phyloP scores from a whole-genome alignment of 2,329 filamentous ascomycete genomes.

The Diaporthe longicolla region DNA sequence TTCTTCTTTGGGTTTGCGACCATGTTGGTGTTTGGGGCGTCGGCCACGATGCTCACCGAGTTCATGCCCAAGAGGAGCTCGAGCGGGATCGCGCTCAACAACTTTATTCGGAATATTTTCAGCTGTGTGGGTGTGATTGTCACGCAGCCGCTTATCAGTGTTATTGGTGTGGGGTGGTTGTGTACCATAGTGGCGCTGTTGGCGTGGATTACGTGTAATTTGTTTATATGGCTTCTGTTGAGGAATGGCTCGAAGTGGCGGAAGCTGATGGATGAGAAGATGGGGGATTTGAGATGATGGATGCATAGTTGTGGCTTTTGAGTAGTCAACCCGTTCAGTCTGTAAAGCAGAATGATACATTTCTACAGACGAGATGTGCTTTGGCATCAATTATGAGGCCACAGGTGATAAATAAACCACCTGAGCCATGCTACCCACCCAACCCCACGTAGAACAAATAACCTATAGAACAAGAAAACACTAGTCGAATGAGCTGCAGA shows the following conservation, averaged over 20 bases:
- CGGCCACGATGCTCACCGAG: constrained; percentile 88
- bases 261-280: constrained; percentile 69
- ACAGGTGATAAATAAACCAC: too few relatives aligned
- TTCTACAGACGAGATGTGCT: too few relatives aligned
- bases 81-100: constrained; percentile 83
- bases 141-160: constrained; percentile 77
- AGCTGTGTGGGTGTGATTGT: constrained; percentile 79
- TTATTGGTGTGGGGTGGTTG: constrained; percentile 82
- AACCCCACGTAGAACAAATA: too few relatives aligned
- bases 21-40: constrained; percentile 83
- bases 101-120: constrained; percentile 85
- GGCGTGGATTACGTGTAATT: constrained; percentile 69
- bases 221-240: constrained; percentile 72
- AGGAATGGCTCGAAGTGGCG: constrained; percentile 75
- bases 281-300: constrained; percentile 43
- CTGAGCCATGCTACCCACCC: too few relatives aligned
- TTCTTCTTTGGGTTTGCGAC: constrained; percentile 83
- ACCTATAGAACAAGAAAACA: too few relatives aligned
- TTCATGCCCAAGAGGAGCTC: constrained; percentile 82
- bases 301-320: neutral
- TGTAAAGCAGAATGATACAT: too few relatives aligned
- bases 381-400: too few relatives aligned
- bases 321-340: too few relatives aligned
- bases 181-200: constrained; percentile 73
- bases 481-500: too few relatives aligned